These are phyloP conservation scores for Davidsoniella australis DNA, from an alignment of 2,329 filamentous ascomycete genomes.

Conservation along the genomic window DNA sequence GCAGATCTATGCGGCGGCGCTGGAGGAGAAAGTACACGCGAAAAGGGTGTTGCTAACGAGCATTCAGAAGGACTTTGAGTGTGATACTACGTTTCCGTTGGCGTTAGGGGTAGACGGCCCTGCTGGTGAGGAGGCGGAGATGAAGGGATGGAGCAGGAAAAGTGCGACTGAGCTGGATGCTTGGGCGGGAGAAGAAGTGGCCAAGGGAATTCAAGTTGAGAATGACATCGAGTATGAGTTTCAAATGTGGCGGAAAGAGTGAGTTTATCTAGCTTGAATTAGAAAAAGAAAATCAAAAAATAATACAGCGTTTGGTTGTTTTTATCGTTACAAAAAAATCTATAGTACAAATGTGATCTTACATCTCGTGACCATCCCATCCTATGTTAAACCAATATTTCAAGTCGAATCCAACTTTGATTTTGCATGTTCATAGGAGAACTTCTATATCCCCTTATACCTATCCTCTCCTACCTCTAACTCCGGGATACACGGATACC, in stretches of 20 bases:
- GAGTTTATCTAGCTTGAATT: not conserved
- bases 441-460: not conserved
- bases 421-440: no score
- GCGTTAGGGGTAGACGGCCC: conserved; percentile 24
- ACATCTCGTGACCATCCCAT: conserved; percentile 1
- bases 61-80: conserved; percentile 52
- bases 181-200: conserved; percentile 50
- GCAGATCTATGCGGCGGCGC: conserved; percentile 61
- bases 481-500: not conserved
- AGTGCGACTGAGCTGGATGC: conserved; percentile 35
- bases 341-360: conserved; percentile 6
- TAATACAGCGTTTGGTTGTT: not conserved
- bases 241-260: conserved; percentile 51
- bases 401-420: no score
- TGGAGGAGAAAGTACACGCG: conserved; percentile 29
- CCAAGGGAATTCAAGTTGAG: conserved; percentile 42
- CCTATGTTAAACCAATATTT: no score
- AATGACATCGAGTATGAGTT: conserved; percentile 50
- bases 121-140: not conserved
- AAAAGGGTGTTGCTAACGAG: conserved; percentile 52
- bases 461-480: not conserved
- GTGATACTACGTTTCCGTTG: conserved; percentile 60
- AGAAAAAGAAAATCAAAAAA: not conserved
- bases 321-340: conserved; percentile 2
- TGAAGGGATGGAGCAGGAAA: conserved; percentile 35